Evolutionary conservation across 306 rosid genomes (phyloP).

Genomic region (Cotoneaster glaucophyllus): DNA sequence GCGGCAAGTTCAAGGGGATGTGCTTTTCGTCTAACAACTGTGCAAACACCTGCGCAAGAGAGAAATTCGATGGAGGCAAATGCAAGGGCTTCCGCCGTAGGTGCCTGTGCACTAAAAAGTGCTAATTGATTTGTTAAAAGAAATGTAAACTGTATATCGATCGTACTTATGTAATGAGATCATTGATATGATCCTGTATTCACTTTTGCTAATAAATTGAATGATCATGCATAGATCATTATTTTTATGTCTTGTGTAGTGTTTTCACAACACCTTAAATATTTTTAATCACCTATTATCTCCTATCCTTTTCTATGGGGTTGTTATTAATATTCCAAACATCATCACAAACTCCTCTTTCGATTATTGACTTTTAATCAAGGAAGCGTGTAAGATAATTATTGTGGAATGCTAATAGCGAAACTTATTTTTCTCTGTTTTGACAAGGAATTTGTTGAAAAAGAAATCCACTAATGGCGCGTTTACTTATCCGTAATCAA

Average conservation of each 20-base stretch:
- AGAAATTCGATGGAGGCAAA: conserved; percentile 39
- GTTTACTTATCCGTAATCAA: too few species aligned
- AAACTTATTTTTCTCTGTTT: too few species aligned
- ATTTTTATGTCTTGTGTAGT: not conserved
- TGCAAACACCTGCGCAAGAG: conserved; percentile 32
- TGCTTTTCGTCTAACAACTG: conserved; percentile 41
- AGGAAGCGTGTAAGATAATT: not conserved
- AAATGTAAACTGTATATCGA: not conserved
- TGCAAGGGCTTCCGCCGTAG: conserved; percentile 60
- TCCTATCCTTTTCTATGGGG: not conserved
- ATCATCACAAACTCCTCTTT: not conserved
- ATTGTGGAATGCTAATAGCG: not conserved
- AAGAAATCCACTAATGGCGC: not conserved
- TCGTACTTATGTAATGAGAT: not conserved
- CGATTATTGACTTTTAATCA: too few species aligned
- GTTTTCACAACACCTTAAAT: not conserved
- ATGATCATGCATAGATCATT: not conserved
- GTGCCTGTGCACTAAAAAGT: conserved; percentile 48
- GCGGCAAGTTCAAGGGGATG: conserved; percentile 46
- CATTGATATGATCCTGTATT: not conserved
- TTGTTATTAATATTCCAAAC: not conserved
- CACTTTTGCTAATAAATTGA: not conserved
- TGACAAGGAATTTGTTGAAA: not conserved
- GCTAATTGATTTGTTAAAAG: conserved; percentile 1
- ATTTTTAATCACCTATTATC: not conserved